A percentile compares a stretch with the other conserved stretches of the same genome.
phyloP scores from a whole-genome alignment of 2,329 filamentous ascomycete species.

The Aspergillus sp. region DNA sequence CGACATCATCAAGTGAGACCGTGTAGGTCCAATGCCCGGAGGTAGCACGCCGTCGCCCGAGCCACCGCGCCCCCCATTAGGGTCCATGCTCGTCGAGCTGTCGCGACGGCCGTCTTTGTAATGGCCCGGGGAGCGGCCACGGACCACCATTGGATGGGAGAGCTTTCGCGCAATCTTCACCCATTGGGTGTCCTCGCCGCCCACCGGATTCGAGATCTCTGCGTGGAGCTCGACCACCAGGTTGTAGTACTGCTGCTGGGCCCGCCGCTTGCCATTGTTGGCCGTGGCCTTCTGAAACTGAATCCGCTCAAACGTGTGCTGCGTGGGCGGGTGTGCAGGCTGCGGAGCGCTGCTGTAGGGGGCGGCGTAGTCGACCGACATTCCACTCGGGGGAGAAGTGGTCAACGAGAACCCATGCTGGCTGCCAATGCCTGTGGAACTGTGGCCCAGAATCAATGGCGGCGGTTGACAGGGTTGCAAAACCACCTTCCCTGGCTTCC shows the following conservation, averaged over 20 bases:
- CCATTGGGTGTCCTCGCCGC: conserved; percentile 54
- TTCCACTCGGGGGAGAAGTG: conserved; percentile 24
- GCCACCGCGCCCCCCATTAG: conserved; percentile 59
- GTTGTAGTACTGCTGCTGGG: conserved; percentile 90
- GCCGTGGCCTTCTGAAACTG: conserved; percentile 93
- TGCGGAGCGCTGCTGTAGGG: conserved; percentile 32
- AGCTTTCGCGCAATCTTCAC: conserved; percentile 70
- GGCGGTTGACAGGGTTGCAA: conserved; percentile 66
- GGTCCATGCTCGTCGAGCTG: conserved; percentile 70
- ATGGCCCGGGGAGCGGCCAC: conserved; percentile 77
- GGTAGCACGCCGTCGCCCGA: conserved; percentile 34
- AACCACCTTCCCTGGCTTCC: conserved; percentile 68
- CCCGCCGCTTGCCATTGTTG: conserved; percentile 88
- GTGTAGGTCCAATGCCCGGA: conserved; percentile 29
- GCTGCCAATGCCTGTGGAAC: conserved; percentile 19
- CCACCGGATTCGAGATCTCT: conserved; percentile 54
- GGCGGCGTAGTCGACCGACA: conserved; percentile 35
- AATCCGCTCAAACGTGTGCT: conserved; percentile 79
- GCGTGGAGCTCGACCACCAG: conserved; percentile 82
- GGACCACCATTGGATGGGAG: conserved; percentile 82
- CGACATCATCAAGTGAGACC: conserved; percentile 35
- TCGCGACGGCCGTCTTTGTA: conserved; percentile 70
- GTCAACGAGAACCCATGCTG: conserved; percentile 26
- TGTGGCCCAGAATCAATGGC: conserved; percentile 33
- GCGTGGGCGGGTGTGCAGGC: conserved; percentile 39